Conservation (phyloP, 1,284 basidiomycete species). For the Golubevia sp. region DNA sequence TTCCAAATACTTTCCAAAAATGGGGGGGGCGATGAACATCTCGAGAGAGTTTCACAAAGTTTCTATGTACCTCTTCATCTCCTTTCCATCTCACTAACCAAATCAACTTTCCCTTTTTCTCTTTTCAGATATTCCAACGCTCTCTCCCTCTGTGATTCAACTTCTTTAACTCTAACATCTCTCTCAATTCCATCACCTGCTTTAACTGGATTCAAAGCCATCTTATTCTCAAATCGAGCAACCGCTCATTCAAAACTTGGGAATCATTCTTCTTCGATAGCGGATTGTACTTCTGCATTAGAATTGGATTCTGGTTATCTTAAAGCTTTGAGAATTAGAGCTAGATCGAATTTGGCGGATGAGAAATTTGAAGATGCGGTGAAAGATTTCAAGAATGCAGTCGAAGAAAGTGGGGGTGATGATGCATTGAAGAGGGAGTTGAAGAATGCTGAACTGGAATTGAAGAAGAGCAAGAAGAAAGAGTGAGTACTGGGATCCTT, state of each 20-base stretch:
- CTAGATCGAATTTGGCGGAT: slow-evolving; percentile 34
- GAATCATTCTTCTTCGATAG: slow-evolving; percentile 33
- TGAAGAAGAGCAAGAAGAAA: slow-evolving; percentile 55
- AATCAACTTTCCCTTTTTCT: background rate
- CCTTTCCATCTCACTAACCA: background rate
- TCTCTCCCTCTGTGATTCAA: no score
- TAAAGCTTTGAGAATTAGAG: slow-evolving; percentile 53
- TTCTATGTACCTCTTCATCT: no score
- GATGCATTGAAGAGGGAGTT: slow-evolving; percentile 41
- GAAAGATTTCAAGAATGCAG: slow-evolving; percentile 49
- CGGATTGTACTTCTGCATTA: slow-evolving; percentile 45
- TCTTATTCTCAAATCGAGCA: slow-evolving; percentile 54
- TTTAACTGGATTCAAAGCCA: slow-evolving; percentile 13
- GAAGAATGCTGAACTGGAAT: slow-evolving; percentile 42
- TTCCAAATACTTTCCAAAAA: background rate
- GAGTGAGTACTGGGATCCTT: slow-evolving; percentile 15
- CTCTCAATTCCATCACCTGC: no score
- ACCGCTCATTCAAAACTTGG: slow-evolving; percentile 47
- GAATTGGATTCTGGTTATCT: slow-evolving; percentile 40
- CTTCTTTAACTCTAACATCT: no score
- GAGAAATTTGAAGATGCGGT: slow-evolving; percentile 52
- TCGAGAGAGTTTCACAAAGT: no score
- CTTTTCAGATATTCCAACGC: no score
- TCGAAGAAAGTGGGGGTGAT: slow-evolving; percentile 39
- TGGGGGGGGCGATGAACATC: no score